Evolutionary conservation across 805 yeast species (phyloP), one percentile per base, ranked within the genome.

Genomic region (Komagataella phaffii): DNA sequence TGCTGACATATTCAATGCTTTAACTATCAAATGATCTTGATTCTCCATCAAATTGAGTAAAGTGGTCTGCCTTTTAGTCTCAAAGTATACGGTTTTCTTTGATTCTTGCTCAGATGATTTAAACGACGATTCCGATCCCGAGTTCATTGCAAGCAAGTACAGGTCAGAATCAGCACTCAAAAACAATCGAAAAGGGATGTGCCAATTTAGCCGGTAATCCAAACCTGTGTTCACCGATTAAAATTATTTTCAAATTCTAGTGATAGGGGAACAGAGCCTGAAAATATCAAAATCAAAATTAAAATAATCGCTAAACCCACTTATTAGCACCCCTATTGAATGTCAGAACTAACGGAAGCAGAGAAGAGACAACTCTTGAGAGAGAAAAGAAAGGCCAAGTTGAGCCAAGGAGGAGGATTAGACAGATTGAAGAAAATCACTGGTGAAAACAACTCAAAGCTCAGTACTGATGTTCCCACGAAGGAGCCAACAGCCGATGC

Each of bases 321-420:
- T 30, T 10, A 10, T 30, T 30, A 30, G 12, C 8, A 7, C 36
- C 40, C 40, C 40, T 14, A 10, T 10, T 10, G 10, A 6, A 74
- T 75, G 79, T 64, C 73, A 50, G 71, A 65, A 43, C 30, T 76
- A 24, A 64, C 73, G 40, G 81, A 78, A 6, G 81, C 79, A 45
- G 87, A 81, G 56, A 80, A 75, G 64, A 76, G 80, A 59, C 69
- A 70, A 51, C 57, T 80, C 19, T 63, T 82, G 47, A 71, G 86
- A 53, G 86, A 83, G 59, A 73, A 85, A 60, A 73, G 88, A 60
- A 81, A 77, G 47, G 81, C 84, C 55, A 81, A 80, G 61, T 72
- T 82, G 70, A 65, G 70, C 50, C 71, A 73, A 55, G 82, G 83
- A 3, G 53, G 57, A 6, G 75, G 74, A 48, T 83, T 81, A 18